Evolutionary conservation across 441 rosid species (phyloP), one percentile per base, ranked within the genome.

Genomic region (Syzygium syzygioides): DNA sequence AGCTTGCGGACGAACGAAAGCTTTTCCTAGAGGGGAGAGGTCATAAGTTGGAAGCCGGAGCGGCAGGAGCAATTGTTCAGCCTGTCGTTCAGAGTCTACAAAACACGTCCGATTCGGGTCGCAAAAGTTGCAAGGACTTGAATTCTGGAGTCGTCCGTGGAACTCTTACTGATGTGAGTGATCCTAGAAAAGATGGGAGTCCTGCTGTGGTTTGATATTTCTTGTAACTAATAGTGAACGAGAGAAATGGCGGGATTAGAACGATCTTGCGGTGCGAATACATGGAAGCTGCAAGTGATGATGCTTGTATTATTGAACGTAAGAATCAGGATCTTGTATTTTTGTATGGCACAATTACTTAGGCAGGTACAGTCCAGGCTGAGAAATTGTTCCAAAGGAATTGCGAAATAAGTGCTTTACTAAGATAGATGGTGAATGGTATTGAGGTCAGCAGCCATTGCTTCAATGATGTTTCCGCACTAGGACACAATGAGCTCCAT

Each of bases 181-280:
- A 98, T 88, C 99, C 98, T 14, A 91, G 98, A 90, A 98, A 98
- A 89, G 95, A 95, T 89, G 99, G 99, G 79, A 94, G 91, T 88
- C 98, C 99, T 55, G 99, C 98, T 59, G 97, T 96, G 3, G 94
- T 93, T 57, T 96, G 93, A 96, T 85, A 57, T 55, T 6, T 26
- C 14, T 45, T n/a, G 90, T 50, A 64, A 85, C 23, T 76, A 23
- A 76, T 6, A 3, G 52, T 26, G 83, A 25, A 76, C 8, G 1
- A 37, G 48, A 45, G 23, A 37, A 41, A 23, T 23, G 9, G 1
- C 10, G n/a, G 48, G 50, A 45, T 45, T 20, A 71, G 17, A 71
- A 71, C 25, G 52, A 71, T 71, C n/a, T 37, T 71, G 5, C 1
- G 17, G 52, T 3, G 9, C 28, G 25, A 76, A 37, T 76, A 4